Evolutionary conservation across 2,329 filamentous ascomycete species (phyloP), one percentile per base, ranked within the genome.

Genomic region (Aspergillus thermomutatus): DNA sequence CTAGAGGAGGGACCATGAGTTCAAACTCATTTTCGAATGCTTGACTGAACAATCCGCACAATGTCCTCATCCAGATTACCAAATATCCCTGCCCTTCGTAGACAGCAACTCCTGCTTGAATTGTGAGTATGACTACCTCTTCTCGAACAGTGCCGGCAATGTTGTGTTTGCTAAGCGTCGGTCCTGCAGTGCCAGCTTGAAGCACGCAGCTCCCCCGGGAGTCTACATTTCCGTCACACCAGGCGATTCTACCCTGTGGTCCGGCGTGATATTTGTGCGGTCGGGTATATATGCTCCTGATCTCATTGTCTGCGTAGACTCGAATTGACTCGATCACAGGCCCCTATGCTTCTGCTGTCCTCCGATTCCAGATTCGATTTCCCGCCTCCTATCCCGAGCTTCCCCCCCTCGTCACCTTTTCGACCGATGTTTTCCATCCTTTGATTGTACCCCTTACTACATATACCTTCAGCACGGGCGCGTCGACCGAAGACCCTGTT

Each of bases 361-460:
- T 97, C 60, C 89, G 92, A 67, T 96, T 97, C 75, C 88, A 94
- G 64, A 89, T 97, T 62, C 88, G 87, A 25, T 97, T 97, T 67
- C 90, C 92, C 37, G 81, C 88, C 59, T 82, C 83, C 41, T 97
- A 95, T 71, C 93, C 93, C 11, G 77, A 82, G 52, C 77, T 90
- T 21, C 90, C 93, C 51, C 94, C 94, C 9, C 80, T 92, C 19
- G 85, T 99, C 63, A 93, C 88, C 54, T 96, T 99, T 74, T 84
- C 86, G 48, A 95, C 91, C 64, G 93, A 97, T 71, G 88, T 97
- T 64, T 99, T 97, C 73, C 93, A 99, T 72, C 93, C 93, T 19
- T 82, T 99, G 45, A 87, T 97, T 64, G 92, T 92, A 7, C 92
- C 94, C 40, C 82, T 95, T 60, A 96, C 92, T n/a, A 96, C 91